Conservation (phyloP, 805 yeast genomes). For the Komagataella phaffii region DNA sequence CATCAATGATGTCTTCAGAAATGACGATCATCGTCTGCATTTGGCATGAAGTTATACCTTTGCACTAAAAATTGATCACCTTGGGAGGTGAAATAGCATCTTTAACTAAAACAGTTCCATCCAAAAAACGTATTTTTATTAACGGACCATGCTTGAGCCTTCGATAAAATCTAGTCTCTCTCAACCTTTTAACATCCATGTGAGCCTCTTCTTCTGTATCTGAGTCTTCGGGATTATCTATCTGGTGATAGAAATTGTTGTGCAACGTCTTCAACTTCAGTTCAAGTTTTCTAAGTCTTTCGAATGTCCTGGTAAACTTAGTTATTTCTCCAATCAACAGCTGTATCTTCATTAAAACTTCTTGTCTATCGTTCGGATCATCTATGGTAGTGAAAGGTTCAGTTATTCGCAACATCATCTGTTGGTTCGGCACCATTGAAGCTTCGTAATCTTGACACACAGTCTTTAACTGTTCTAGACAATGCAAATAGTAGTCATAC, state of each 20-base stretch:
- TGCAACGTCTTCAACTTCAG: slow-evolving; percentile 14
- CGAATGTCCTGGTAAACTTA: slow-evolving; percentile 21
- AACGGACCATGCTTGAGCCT: slow-evolving; percentile 20
- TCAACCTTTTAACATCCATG: slow-evolving; percentile 13
- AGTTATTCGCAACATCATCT: slow-evolving; percentile 2
- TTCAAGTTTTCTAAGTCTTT: slow-evolving; percentile 23
- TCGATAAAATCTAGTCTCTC: slow-evolving; percentile 14
- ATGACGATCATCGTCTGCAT: not conserved
- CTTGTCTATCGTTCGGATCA: slow-evolving; percentile 32
- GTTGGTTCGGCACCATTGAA: not conserved
- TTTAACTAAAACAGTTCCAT: slow-evolving; percentile 23
- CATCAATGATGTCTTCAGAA: not conserved
- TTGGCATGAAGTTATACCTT: not conserved
- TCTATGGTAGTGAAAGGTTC: slow-evolving; percentile 29
- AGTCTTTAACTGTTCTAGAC: slow-evolving; percentile 21
- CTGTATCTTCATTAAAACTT: slow-evolving; percentile 34
- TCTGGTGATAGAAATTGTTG: slow-evolving; percentile 3
- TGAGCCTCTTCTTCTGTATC: slow-evolving; percentile 16
- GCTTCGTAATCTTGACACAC: slow-evolving; percentile 5
- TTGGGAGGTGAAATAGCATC: slow-evolving; percentile 22
- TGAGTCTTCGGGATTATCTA: slow-evolving; percentile 4
- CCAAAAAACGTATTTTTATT: slow-evolving; percentile 20
- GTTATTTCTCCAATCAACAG: slow-evolving; percentile 37
- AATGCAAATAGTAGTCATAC: slow-evolving; percentile 38
- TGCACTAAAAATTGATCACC: slow-evolving; percentile 2